Percentiles rank a stretch among this genome's conserved stretches.
Evolutionary conservation across 2,329 filamentous ascomycete species (phyloP).

Genomic region (Cladorrhinum sp.): DNA sequence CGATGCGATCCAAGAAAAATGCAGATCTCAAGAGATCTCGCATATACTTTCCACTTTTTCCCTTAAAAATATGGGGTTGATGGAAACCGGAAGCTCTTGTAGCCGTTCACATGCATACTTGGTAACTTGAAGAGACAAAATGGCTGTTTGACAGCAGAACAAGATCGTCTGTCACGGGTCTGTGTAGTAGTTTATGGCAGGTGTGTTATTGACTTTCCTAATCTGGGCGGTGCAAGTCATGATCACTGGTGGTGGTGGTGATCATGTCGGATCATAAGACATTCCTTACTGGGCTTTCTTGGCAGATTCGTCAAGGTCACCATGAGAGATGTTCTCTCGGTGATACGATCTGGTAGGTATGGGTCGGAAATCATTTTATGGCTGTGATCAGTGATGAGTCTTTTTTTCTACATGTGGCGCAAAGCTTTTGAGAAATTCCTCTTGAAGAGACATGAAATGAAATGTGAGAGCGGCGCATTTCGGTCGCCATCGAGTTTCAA

Average conservation of each 20-base stretch:
- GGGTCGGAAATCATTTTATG: not conserved
- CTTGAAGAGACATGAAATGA: too few relatives aligned
- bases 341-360: not conserved
- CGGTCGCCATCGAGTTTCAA: too few relatives aligned
- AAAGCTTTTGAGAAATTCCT: too few relatives aligned
- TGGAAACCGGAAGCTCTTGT: constrained; percentile 5
- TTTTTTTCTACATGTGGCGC: too few relatives aligned
- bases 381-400: too few relatives aligned
- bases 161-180: too few relatives aligned
- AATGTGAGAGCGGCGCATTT: too few relatives aligned
- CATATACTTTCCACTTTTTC: not conserved
- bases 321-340: not conserved
- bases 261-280: not conserved
- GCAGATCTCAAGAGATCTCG: constrained; percentile 6
- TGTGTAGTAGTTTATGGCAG: too few relatives aligned
- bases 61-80: not conserved
- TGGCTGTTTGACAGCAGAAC: too few relatives aligned
- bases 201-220: constrained; percentile 2
- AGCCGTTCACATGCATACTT: constrained; percentile 14
- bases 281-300: not conserved
- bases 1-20: constrained; percentile 4
- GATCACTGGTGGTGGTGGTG: too few relatives aligned
- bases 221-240: constrained; percentile 15
- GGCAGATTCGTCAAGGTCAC: not conserved
- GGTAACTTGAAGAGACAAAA: too few relatives aligned